Conservation (phyloP, 495 filamentous ascomycete species). For the Penicillium odoratum region DNA sequence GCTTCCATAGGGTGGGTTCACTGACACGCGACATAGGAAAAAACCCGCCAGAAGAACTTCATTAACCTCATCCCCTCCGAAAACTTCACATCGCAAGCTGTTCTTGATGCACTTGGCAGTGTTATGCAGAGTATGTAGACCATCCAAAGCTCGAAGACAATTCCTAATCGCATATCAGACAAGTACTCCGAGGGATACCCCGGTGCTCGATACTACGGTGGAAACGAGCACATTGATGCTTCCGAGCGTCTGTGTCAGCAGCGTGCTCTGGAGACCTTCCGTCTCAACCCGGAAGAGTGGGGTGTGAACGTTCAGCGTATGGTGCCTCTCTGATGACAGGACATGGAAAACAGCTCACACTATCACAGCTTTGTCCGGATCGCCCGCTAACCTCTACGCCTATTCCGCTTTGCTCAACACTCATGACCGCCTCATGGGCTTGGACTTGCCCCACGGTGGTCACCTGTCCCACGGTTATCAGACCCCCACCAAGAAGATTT, state of each 20-base stretch:
- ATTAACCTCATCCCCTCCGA: conserved; percentile 99
- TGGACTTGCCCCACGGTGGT: conserved; percentile 94
- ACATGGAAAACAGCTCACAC: conserved; percentile 13
- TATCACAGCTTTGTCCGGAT: conserved; percentile 82
- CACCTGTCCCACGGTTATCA: conserved; percentile 98
- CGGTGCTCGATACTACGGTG: conserved; percentile 94
- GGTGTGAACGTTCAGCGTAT: conserved; percentile 96
- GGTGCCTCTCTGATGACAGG: conserved; percentile 24
- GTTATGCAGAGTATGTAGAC: conserved; percentile 87
- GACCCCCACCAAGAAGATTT: conserved; percentile 97
- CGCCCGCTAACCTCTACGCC: conserved; percentile 93
- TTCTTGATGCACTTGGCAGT: conserved; percentile 93
- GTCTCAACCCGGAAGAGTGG: conserved; percentile 82
- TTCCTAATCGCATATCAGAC: conserved; percentile 52
- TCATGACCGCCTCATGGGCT: conserved; percentile 94
- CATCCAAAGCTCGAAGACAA: conserved; percentile 9
- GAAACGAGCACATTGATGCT: conserved; percentile 93
- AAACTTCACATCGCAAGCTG: conserved; percentile 97
- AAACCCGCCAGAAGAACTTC: conserved; percentile 91
- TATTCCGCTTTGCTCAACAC: conserved; percentile 90
- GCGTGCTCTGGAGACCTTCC: conserved; percentile 84
- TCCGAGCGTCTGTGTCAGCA: conserved; percentile 87
- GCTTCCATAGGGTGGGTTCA: conserved; percentile 1
- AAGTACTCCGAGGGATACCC: conserved; percentile 99
- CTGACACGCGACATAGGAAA: conserved; percentile 65